Evolutionary conservation across 169 alveolate species (phyloP), one percentile per base, ranked within the genome.

Genomic region (Plasmodium inui): DNA sequence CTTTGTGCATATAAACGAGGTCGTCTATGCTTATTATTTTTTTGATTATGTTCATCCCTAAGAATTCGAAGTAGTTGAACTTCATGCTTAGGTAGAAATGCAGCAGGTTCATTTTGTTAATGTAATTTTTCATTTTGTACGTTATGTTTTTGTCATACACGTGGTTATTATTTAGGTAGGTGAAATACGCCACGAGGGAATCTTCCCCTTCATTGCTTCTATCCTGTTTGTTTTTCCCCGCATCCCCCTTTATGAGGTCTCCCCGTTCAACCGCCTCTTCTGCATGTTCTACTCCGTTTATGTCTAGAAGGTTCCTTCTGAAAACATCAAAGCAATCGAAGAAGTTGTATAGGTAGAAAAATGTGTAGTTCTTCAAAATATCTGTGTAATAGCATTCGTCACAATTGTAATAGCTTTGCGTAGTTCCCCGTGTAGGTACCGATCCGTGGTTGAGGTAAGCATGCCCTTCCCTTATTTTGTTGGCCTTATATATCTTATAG

Each of bases 11-110:
- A 46, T 88, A 88, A 79, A 73, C 28, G 22, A 88, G 39, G 22
- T 88, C 94, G 22, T 88, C 94, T 39, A 88, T 82, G 72, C 94
- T 88, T 34, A 79, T 79, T 88, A 78, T 79, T 79, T 88, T 88
- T 88, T 88, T 88, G 26, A 88, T 88, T n/a, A 88, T 88, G 12
- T 88, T 88, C 37, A 88, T 88, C 71, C 94, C 94, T 79, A 88
- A 32, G 17, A 67, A 30, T 79, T 88, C 94, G 28, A 88, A 57
- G 26, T 88, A 88, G 57, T 73, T 88, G 57, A 79, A 88, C 50
- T 88, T 88, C 67, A 88, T 79, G 10, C 82, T 55, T 19, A 70
- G 67, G 72, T 79, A 44, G 72, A 79, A 88, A 79, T 67, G 44
- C 14, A 88, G 44, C 17, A 88, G 32, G 7, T 61, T 79, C 67